Conservation (phyloP, 768 basidiomycete species). For the Filobasidium wieringae region DNA sequence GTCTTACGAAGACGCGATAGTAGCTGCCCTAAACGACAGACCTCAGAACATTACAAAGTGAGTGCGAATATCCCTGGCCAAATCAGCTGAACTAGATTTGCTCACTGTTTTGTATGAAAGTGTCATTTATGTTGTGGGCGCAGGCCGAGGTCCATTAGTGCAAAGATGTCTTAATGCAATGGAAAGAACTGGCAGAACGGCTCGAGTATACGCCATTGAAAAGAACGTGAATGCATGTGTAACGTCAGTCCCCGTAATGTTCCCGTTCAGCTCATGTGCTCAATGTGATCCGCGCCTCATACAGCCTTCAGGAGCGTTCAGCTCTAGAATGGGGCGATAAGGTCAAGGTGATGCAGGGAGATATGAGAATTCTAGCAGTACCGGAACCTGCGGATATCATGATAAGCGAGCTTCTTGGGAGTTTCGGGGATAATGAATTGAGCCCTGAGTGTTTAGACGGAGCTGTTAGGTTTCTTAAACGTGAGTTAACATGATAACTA, state of each 20-base stretch:
- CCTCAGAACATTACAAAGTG: conserved; percentile 53
- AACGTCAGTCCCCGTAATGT: conserved; percentile 52
- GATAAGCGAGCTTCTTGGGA: conserved; percentile 88
- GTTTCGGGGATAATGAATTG: conserved; percentile 96
- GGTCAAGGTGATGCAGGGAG: conserved; percentile 78
- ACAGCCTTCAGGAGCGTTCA: conserved; percentile 71
- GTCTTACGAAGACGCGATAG: conserved; percentile 90
- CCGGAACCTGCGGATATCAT: conserved; percentile 86
- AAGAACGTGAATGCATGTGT: conserved; percentile 95
- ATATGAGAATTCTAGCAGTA: conserved; percentile 74
- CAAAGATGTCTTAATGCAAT: conserved; percentile 69
- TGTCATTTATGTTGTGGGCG: conserved; percentile 80
- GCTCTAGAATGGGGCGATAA: conserved; percentile 67
- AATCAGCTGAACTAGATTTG: conserved; percentile 2
- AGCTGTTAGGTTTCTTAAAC: conserved; percentile 81
- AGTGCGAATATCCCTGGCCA: conserved; percentile 27
- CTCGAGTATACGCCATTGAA: conserved; percentile 73
- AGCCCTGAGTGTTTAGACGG: conserved; percentile 97
- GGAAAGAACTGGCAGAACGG: conserved; percentile 52
- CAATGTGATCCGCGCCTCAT: no score
- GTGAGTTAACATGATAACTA: conserved; percentile 43
- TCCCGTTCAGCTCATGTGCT: no score
- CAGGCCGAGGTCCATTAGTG: conserved; percentile 86
- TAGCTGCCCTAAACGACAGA: conserved; percentile 63
- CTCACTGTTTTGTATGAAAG: conserved; percentile 43